phyloP scores from a whole-genome alignment of 352 stramenopile genomes.

The Globisporangium polare region DNA sequence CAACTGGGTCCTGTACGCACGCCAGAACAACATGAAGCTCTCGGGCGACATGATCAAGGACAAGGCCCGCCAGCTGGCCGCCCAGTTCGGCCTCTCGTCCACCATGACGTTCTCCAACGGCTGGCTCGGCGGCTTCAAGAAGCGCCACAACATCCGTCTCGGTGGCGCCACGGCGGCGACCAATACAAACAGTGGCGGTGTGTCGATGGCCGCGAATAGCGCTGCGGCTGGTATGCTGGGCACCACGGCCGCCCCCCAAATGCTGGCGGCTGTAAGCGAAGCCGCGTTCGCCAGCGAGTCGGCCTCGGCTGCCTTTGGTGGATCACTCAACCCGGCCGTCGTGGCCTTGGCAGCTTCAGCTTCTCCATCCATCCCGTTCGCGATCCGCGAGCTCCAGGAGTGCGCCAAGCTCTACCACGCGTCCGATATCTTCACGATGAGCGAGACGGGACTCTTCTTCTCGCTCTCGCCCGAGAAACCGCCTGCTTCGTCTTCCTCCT shows the following conservation, averaged over 20 bases:
- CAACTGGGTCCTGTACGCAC: conserved; percentile 54
- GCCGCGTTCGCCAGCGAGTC: background rate
- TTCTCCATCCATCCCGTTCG: conserved; percentile 6
- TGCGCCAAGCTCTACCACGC: conserved; percentile 35
- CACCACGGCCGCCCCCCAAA: background rate
- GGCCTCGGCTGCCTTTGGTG: background rate
- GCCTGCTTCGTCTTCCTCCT: too few relatives aligned
- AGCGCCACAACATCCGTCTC: conserved; percentile 53
- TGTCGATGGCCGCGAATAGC: background rate
- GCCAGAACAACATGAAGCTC: conserved; percentile 46
- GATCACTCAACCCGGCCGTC: background rate
- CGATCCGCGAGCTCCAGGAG: conserved; percentile 31
- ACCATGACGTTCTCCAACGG: conserved; percentile 63
- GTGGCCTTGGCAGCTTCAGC: conserved; percentile 6
- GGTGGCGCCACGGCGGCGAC: conserved; percentile 18
- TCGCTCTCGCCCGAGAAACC: conserved; percentile 48
- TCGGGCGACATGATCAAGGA: conserved; percentile 63
- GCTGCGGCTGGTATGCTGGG: background rate
- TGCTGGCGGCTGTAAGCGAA: background rate
- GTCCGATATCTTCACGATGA: conserved; percentile 53
- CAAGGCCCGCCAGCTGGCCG: conserved; percentile 36
- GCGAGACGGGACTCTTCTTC: conserved; percentile 49
- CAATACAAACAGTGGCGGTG: background rate
- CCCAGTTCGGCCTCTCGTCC: conserved; percentile 33
- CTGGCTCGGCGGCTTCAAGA: conserved; percentile 63